phyloP scores from a whole-genome alignment of 495 filamentous ascomycete genomes.

The Poronia punctata region DNA sequence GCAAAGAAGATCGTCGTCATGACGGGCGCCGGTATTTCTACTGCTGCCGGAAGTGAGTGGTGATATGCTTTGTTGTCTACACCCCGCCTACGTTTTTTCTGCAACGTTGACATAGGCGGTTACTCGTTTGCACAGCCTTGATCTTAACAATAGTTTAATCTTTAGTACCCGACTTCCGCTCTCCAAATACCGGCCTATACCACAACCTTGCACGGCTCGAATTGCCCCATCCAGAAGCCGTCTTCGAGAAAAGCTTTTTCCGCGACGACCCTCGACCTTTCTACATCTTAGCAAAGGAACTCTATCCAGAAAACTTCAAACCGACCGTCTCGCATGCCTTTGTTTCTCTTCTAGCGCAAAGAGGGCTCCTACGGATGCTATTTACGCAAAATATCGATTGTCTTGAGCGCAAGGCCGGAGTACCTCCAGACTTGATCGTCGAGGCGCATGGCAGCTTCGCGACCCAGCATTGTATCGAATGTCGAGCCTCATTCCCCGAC shows the following conservation, averaged over 20 bases:
- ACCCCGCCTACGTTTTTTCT: no score
- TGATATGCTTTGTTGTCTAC: not conserved
- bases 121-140: not conserved
- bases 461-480: slow-evolving; percentile 82
- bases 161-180: slow-evolving; percentile 68
- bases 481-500: slow-evolving; percentile 61
- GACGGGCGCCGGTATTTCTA: slow-evolving; percentile 59
- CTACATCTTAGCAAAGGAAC: slow-evolving; percentile 81
- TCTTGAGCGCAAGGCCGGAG: slow-evolving; percentile 80
- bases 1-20: slow-evolving; percentile 73
- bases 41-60: slow-evolving; percentile 50
- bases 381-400: slow-evolving; percentile 99
- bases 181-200: slow-evolving; percentile 68
- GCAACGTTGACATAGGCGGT: no score
- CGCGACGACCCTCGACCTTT: slow-evolving; percentile 77
- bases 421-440: slow-evolving; percentile 72
- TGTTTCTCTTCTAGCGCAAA: slow-evolving; percentile 62
- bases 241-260: slow-evolving; percentile 89
- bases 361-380: slow-evolving; percentile 70
- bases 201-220: slow-evolving; percentile 79
- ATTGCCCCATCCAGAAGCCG: slow-evolving; percentile 68
- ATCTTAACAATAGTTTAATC: slow-evolving; percentile 22
- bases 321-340: slow-evolving; percentile 68
- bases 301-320: slow-evolving; percentile 85
- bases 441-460: slow-evolving; percentile 97